Conservation (phyloP, 805 yeast species). For the Vanderwaltozyma polyspora region DNA sequence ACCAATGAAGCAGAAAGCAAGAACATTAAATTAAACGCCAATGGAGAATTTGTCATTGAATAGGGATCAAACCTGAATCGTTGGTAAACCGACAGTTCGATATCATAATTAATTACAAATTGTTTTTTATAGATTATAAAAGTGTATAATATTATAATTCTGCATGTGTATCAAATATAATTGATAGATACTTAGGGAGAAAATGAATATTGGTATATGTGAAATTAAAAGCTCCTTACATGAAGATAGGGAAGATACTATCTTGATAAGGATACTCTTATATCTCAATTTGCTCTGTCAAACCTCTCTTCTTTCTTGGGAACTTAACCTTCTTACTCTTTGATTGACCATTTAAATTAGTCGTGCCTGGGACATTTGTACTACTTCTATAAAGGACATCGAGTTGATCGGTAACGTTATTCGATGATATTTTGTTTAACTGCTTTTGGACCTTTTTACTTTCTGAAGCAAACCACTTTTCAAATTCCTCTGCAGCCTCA, state of each 20-base stretch:
- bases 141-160: no score
- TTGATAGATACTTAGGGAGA: no score
- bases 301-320: slow-evolving; percentile 3
- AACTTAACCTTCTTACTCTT: slow-evolving; percentile 13
- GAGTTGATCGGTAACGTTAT: slow-evolving; percentile 6
- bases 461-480: slow-evolving; percentile 80
- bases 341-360: slow-evolving; percentile 2
- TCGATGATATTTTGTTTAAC: slow-evolving; percentile 6
- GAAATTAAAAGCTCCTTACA: no score
- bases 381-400: slow-evolving; percentile 10
- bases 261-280: no score
- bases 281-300: background rate
- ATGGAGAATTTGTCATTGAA: slow-evolving; percentile 7
- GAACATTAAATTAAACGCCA: slow-evolving; percentile 2
- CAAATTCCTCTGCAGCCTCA: slow-evolving; percentile 75
- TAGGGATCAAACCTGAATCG: background rate
- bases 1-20: background rate
- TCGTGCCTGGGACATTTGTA: background rate
- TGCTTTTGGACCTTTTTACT: slow-evolving; percentile 48
- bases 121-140: no score
- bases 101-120: no score
- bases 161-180: no score
- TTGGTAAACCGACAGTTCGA: no score
- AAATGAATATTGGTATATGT: no score
- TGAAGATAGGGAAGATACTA: no score